Conservation (phyloP, 148 eudicot genomes). For the Chenopodium album region DNA sequence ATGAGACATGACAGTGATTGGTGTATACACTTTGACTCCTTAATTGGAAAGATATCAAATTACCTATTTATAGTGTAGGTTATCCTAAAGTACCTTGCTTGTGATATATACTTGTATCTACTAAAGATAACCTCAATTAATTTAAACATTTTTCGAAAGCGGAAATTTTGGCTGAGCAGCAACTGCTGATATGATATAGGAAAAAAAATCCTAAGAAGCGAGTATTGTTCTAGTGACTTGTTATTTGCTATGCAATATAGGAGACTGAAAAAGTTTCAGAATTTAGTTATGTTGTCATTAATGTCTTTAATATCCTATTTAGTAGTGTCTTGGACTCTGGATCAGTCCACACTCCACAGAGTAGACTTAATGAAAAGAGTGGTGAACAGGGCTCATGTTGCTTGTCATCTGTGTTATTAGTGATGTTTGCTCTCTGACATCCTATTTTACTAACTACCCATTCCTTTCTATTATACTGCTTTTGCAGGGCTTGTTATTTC, state of each 20-base stretch:
- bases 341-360: not conserved
- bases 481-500: constrained; percentile 77
- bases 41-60: not conserved
- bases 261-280: not conserved
- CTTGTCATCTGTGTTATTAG: too few species aligned
- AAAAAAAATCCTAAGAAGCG: too few species aligned
- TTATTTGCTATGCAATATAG: not conserved
- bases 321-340: too few species aligned
- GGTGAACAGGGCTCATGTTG: not conserved
- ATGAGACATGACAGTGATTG: not conserved
- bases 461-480: not conserved
- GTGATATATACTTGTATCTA: not conserved
- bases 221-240: not conserved
- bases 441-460: not conserved
- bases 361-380: not conserved
- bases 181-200: not conserved
- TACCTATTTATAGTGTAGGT: too few species aligned
- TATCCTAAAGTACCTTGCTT: not conserved
- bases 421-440: not conserved
- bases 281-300: too few species aligned
- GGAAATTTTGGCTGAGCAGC: not conserved
- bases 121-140: not conserved
- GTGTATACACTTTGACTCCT: not conserved
- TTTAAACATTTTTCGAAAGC: not conserved
- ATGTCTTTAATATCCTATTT: not conserved